phyloP scores from a whole-genome alignment of 139 green algal species.

The Closterium sp. region DNA sequence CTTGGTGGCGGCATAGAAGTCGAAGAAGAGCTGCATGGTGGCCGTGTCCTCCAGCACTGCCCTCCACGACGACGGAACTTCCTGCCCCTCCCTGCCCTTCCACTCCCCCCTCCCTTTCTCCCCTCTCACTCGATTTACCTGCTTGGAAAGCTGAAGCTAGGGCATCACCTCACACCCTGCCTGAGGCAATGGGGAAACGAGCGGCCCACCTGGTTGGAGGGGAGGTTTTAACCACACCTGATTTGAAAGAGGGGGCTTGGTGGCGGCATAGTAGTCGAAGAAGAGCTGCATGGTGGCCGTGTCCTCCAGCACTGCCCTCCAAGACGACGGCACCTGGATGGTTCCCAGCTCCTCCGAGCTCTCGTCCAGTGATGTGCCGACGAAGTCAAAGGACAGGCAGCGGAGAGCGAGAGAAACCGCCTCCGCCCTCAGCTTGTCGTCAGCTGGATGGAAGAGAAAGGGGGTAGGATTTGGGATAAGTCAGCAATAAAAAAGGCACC shows the following conservation, averaged over 20 bases:
- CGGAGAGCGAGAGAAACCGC: slow-evolving; percentile 70
- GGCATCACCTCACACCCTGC: slow-evolving; percentile 39
- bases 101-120: too few species aligned
- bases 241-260: slow-evolving; percentile 76
- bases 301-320: slow-evolving; percentile 82
- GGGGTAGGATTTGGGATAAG: too few species aligned
- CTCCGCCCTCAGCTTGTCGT: slow-evolving; percentile 78
- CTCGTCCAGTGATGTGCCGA: slow-evolving; percentile 94
- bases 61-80: too few species aligned
- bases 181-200: too few species aligned
- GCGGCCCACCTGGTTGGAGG: slow-evolving; percentile 58
- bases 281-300: slow-evolving; percentile 82
- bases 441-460: slow-evolving; percentile 36
- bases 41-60: slow-evolving; percentile 76
- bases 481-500: too few species aligned
- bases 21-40: slow-evolving; percentile 87
- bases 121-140: too few species aligned
- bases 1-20: slow-evolving; percentile 76
- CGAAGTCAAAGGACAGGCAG: slow-evolving; percentile 97
- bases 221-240: slow-evolving; percentile 1
- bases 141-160: slow-evolving; percentile 5
- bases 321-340: slow-evolving; percentile 88
- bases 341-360: slow-evolving; percentile 89
- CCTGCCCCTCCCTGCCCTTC: too few species aligned
- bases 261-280: slow-evolving; percentile 82